phyloP scores from a whole-genome alignment of 2,329 filamentous ascomycete genomes.

The Alternaria conjuncta region DNA sequence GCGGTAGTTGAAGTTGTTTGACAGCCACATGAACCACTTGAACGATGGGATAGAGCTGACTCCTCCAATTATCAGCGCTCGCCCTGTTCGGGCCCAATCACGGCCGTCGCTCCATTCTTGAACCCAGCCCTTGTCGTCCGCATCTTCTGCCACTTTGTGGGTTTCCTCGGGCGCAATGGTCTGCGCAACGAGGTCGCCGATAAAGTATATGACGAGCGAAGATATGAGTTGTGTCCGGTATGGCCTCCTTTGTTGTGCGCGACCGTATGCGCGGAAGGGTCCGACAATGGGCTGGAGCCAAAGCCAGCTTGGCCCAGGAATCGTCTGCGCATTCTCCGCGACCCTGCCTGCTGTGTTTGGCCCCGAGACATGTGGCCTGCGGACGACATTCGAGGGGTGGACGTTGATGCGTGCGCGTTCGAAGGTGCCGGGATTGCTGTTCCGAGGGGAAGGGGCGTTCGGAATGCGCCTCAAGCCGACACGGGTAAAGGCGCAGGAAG shows the following conservation, averaged over 20 bases:
- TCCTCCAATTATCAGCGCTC: slow-evolving; percentile 77
- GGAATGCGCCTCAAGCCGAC: slow-evolving; percentile 33
- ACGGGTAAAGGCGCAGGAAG: slow-evolving; percentile 36
- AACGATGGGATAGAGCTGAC: slow-evolving; percentile 78
- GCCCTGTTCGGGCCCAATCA: slow-evolving; percentile 63
- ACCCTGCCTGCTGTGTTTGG: slow-evolving; percentile 26
- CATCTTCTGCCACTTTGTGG: background rate
- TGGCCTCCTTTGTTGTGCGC: slow-evolving; percentile 73
- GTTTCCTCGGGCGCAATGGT: slow-evolving; percentile 54
- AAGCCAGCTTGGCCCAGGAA: slow-evolving; percentile 54
- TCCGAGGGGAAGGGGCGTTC: slow-evolving; percentile 9
- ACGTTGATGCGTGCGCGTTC: slow-evolving; percentile 16
- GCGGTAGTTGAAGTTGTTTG: slow-evolving; percentile 81
- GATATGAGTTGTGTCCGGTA: slow-evolving; percentile 80
- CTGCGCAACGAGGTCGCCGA: slow-evolving; percentile 80
- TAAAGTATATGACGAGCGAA: slow-evolving; percentile 78
- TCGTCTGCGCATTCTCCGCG: slow-evolving; percentile 33
- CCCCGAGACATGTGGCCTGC: slow-evolving; percentile 27
- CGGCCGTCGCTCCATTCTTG: slow-evolving; percentile 52
- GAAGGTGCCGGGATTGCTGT: slow-evolving; percentile 7
- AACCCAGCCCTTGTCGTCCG: slow-evolving; percentile 46
- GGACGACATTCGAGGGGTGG: slow-evolving; percentile 17
- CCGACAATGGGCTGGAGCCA: slow-evolving; percentile 56
- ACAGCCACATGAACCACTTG: slow-evolving; percentile 83
- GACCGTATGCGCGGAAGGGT: slow-evolving; percentile 66